Evolutionary conservation across 2,329 filamentous ascomycete genomes (phyloP).

Genomic region (Knufia petricola): DNA sequence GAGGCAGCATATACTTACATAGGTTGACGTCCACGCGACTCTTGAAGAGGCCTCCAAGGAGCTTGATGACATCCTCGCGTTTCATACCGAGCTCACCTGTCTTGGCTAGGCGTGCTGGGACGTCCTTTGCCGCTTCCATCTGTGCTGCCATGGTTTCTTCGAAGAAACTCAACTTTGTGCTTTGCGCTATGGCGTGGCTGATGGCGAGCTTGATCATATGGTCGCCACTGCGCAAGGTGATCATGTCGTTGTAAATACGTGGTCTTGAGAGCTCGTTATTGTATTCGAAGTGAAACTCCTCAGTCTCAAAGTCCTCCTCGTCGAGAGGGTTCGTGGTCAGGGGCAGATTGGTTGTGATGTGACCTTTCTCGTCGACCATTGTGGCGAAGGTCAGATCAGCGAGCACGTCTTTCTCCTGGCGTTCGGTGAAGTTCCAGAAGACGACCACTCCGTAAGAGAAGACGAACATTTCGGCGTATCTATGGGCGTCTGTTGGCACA

Average conservation of each 20-base stretch:
- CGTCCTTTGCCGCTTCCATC: constrained; percentile 84
- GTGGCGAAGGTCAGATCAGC: constrained; percentile 77
- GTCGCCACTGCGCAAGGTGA: constrained; percentile 84
- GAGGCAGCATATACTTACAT: constrained; percentile 51
- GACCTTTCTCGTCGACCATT: constrained; percentile 24
- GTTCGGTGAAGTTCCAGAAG: constrained; percentile 97
- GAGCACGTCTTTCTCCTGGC: constrained; percentile 91
- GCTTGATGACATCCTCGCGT: constrained; percentile 80
- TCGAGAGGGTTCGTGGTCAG: constrained; percentile 71
- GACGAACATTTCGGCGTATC: constrained; percentile 91
- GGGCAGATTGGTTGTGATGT: constrained; percentile 38
- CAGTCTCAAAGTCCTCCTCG: constrained; percentile 89
- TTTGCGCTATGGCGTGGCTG: constrained; percentile 93
- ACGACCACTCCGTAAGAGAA: constrained; percentile 96
- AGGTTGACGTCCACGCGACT: constrained; percentile 94
- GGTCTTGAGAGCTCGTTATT: constrained; percentile 75
- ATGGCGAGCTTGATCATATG: constrained; percentile 66
- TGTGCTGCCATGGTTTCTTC: constrained; percentile 93
- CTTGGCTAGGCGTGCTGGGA: constrained; percentile 78
- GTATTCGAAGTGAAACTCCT: constrained; percentile 98
- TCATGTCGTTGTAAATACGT: constrained; percentile 98
- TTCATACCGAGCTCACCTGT: constrained; percentile 89
- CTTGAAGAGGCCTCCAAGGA: constrained; percentile 83
- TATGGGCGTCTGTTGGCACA: constrained; percentile 60
- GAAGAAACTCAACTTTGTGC: constrained; percentile 91